phyloP scores from a whole-genome alignment of 78 protist species.

The Dictyostelium brefeldianum region DNA sequence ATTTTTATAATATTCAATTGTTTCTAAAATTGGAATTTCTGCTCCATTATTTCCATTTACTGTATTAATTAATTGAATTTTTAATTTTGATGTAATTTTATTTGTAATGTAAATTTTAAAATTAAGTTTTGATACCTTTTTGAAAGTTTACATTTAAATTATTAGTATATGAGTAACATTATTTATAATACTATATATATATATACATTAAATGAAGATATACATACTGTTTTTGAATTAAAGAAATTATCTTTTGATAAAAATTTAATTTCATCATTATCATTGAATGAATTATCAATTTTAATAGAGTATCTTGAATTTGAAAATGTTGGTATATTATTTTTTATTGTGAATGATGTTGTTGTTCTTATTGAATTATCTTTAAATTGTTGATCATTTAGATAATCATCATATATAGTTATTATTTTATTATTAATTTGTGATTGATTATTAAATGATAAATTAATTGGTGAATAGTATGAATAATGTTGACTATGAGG shows the following conservation, averaged over 20 bases:
- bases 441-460: not conserved
- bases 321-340: conserved; percentile 19
- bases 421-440: not conserved
- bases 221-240: not conserved
- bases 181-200: not conserved
- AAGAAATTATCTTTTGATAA: not conserved
- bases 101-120: conserved; percentile 7
- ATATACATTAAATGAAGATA: not conserved
- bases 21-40: not conserved
- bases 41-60: not conserved
- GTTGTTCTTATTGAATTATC: not conserved
- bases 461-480: not conserved
- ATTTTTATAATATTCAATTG: not conserved
- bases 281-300: not conserved
- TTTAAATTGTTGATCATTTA: not conserved
- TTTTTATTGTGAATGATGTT: not conserved
- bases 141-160: too few relatives aligned
- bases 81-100: not conserved
- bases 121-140: not conserved
- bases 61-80: not conserved
- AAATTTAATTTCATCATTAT: not conserved
- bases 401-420: conserved; percentile 15
- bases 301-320: conserved; percentile 21
- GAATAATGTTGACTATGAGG: not conserved
- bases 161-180: not conserved